phyloP scores from a whole-genome alignment of 2,329 filamentous ascomycete species.

The Fusarium sp. region DNA sequence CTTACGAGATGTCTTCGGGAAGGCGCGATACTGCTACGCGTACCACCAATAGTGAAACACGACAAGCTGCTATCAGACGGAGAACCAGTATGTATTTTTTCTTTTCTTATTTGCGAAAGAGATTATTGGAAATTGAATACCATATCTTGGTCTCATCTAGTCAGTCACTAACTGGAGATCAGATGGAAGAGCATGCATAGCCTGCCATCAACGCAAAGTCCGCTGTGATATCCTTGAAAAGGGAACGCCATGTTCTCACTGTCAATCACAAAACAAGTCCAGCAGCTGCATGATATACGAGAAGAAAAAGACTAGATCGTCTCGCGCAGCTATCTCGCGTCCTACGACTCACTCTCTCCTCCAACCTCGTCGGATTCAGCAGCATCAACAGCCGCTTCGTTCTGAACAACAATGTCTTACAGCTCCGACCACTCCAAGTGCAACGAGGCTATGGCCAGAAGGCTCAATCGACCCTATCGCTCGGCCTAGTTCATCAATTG shows the following conservation, averaged over 20 bases:
- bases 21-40: background rate
- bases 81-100: slow-evolving; percentile 29
- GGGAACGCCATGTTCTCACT: slow-evolving; percentile 61
- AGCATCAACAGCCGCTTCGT: background rate
- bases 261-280: slow-evolving; percentile 53
- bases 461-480: slow-evolving; percentile 1
- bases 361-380: slow-evolving; percentile 56
- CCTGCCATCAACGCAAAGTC: slow-evolving; percentile 63
- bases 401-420: slow-evolving; percentile 49
- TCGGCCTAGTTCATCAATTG: slow-evolving; percentile 27
- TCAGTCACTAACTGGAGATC: background rate
- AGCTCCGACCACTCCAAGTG: slow-evolving; percentile 38
- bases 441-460: slow-evolving; percentile 26
- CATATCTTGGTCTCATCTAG: background rate
- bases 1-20: slow-evolving; percentile 21
- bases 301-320: slow-evolving; percentile 57
- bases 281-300: slow-evolving; percentile 61
- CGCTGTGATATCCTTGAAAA: slow-evolving; percentile 61
- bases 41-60: background rate
- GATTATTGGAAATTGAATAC: background rate
- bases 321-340: slow-evolving; percentile 45
- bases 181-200: slow-evolving; percentile 57
- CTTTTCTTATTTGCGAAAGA: background rate
- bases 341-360: slow-evolving; percentile 52
- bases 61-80: background rate